Base-by-base conservation (phyloP, 164 flowering plant species). In the Piper betle region DNA sequence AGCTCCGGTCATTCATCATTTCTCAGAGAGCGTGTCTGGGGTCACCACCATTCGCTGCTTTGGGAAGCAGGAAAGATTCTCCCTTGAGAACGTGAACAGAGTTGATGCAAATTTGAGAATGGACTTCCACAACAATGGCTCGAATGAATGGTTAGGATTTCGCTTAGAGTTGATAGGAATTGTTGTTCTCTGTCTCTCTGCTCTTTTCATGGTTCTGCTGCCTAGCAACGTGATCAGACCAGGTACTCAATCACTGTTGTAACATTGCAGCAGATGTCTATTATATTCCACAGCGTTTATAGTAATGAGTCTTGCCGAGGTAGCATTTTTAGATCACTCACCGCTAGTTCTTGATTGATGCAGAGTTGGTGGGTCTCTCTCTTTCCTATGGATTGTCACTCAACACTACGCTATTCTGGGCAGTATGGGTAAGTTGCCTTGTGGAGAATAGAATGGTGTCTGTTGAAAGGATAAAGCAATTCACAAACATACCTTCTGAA, bases 61-160 rank as follows among this genome's bases (percentile, higher is more conserved):
- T 72, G 72, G 74, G 59, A 93, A 80, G 74, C 88, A 88, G 62
- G 69, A 39, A 12, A 55, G 20, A 10, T 93, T 93, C 71, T 64
- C 58, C 64, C 77, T 72, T 58, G 97, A 86, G 69, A 93, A 93
- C 74, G 63, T 86, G 43, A 60, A 77, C 12, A 72, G 93, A 11
- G 89, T 90, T 13, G 78, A 88, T 72, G 73, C 72, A 15, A 93
- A 82, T 69, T 63, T 93, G 37, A 77, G 97, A 12, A 86, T 90
- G 99, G 95, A 88, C 70, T 93, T 93, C 64, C 92, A 93, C 75
- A 93, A 85, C 58, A 80, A 83, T 57, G 96, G 88, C 55, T 82
- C 97, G 39, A 90, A 90, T 62, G 99, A 88, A 66, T 93, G 99
- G 99, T 64, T 93, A 62, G 99, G 99, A 5, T 84, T 85, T 61